phyloP scores from a whole-genome alignment of 768 basidiomycete species.

The Phlegmacium glaucopus region DNA sequence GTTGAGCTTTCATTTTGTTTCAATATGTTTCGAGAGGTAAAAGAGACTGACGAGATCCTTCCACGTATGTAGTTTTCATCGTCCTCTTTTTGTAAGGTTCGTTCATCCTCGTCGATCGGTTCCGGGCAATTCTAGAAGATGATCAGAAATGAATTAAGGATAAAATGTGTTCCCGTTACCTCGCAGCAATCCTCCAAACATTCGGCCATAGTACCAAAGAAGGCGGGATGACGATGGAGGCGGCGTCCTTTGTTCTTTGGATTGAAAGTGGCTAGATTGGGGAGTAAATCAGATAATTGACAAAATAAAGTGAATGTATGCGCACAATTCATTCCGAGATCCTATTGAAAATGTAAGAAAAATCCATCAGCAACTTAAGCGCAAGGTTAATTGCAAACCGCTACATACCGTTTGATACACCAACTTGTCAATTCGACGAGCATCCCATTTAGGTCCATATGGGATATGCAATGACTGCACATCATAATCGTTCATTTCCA shows the following conservation, averaged over 20 bases:
- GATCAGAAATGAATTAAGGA: neutral
- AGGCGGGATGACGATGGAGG: constrained; percentile 62
- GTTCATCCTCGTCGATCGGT: constrained; percentile 54
- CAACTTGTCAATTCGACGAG: constrained; percentile 51
- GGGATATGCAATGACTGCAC: constrained; percentile 53
- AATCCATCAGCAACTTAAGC: neutral
- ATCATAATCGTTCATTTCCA: constrained; percentile 59
- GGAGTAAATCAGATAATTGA: neutral
- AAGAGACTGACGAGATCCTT: constrained; percentile 40
- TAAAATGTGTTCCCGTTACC: constrained; percentile 24
- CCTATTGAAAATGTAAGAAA: constrained; percentile 25
- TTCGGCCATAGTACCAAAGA: constrained; percentile 56
- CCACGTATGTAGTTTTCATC: constrained; percentile 53
- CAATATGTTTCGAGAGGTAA: neutral
- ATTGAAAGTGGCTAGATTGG: constrained; percentile 49
- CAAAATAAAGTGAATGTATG: neutral
- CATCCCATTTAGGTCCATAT: constrained; percentile 59
- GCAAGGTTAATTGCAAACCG: neutral
- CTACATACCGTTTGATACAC: constrained; percentile 51
- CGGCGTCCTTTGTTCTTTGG: constrained; percentile 58
- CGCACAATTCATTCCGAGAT: constrained; percentile 58
- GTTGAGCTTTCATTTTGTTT: too few species aligned
- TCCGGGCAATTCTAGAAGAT: constrained; percentile 47
- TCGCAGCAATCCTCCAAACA: constrained; percentile 62
- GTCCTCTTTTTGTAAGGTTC: constrained; percentile 46